These are phyloP conservation scores for Crithidia expoeki DNA, from an alignment of 208 protist species.

Conservation along the genomic window DNA sequence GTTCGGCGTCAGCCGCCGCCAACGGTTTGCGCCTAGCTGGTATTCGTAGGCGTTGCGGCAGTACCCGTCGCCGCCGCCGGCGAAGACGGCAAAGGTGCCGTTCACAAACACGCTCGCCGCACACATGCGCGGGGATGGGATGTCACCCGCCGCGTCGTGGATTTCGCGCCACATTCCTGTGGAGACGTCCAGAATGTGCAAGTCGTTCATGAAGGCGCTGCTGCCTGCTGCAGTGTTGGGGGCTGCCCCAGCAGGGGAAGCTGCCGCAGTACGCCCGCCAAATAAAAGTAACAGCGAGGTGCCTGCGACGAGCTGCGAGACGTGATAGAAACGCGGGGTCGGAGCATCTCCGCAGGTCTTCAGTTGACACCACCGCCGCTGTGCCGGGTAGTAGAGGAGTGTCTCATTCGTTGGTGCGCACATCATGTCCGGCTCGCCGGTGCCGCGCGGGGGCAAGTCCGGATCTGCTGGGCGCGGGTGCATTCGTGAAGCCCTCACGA, in stretches of 20 bases:
- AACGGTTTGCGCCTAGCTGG: constrained; percentile 32
- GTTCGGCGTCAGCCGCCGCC: constrained; percentile 28
- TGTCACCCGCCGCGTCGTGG: constrained; percentile 14
- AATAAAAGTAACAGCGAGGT: constrained; percentile 61
- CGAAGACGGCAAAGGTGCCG: constrained; percentile 46
- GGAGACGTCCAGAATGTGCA: constrained; percentile 49
- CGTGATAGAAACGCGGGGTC: constrained; percentile 51
- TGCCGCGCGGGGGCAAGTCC: constrained; percentile 20
- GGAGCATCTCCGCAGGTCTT: constrained; percentile 42
- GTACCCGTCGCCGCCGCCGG: constrained; percentile 42
- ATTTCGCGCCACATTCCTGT: constrained; percentile 52
- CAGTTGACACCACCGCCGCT: constrained; percentile 42
- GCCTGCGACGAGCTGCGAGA: constrained; percentile 41
- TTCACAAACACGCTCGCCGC: constrained; percentile 45
- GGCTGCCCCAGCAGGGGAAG: constrained; percentile 1
- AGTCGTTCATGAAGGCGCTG: constrained; percentile 44
- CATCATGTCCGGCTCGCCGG: constrained; percentile 24
- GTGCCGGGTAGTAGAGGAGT: constrained; percentile 34
- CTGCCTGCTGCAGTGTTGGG: constrained; percentile 4
- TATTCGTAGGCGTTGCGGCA: constrained; percentile 42
- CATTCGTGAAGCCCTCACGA: constrained; percentile 24
- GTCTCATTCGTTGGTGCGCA: constrained; percentile 37
- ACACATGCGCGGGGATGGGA: constrained; percentile 49
- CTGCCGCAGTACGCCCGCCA: constrained; percentile 40
- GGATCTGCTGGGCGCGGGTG: constrained; percentile 33